Base-by-base conservation (phyloP, 164 flowering plant genomes). In the Chloranthus sessilifolius region DNA sequence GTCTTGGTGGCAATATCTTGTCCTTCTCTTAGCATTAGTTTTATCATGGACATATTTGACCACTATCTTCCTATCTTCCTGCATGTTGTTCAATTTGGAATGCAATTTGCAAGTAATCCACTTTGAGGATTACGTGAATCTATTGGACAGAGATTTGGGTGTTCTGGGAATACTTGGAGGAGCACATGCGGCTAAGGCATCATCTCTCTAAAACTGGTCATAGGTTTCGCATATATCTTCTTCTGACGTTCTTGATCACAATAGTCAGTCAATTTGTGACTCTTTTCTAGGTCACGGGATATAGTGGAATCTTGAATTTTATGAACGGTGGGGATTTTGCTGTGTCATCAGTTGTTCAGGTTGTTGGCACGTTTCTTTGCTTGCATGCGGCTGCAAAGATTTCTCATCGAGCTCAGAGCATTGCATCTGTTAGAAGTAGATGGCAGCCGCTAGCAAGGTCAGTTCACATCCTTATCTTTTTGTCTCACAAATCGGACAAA, bases 121-220 rank as follows among this genome's bases (percentile, higher is more conserved):
- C 77, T 85, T 85, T 58, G 87, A 83, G 6, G 85, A 85, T 53
- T 91, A 83, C 50, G 82, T 67, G 50, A 85, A 71, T 66, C 78
- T 85, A 20, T 50, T 91, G 66, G 88, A 82, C 67, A 77, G 72
- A 27, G 85, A 85, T 55, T 52, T 67, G 6, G 80, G 83, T 60
- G 72, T 76, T 25, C 50, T 63, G 38, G n/a, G n/a, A n/a, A 56
- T 68, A 40, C 66, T 63, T 91, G 27, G 75, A 80, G 52, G 87
- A 85, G 68, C 98, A 88, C 64, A 71, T 67, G 34, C 86, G 77
- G 17, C 67, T 88, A 5, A 65, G 83, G 21, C 57, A 75, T 56
- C 68, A 85, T 60, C 74, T 91, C 6, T 85, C 95, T 29, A 91
- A 85, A 66, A 91, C 88, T 60, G 88, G 96, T 70, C 98, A 91